A percentile compares a stretch with the other conserved stretches of the same genome.
These are phyloP conservation scores for Mallotus nudiflorus DNA, from an alignment of 345 rosid species.

Conservation along the genomic window DNA sequence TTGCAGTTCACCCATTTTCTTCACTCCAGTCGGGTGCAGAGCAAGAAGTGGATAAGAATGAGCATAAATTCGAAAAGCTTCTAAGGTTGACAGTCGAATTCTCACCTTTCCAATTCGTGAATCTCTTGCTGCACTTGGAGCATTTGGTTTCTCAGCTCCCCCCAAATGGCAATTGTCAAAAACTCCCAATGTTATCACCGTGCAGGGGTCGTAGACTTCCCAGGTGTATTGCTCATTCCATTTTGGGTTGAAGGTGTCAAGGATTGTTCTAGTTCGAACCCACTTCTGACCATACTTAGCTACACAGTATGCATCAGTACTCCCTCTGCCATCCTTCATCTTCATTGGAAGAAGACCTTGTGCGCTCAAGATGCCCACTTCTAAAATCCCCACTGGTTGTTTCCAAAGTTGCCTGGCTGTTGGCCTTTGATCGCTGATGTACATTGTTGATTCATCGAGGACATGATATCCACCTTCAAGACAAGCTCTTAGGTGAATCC, in stretches of 20 bases:
- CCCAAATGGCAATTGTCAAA: constrained; percentile 18
- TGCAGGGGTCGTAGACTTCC: constrained; percentile 23
- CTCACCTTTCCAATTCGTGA: constrained; percentile 17
- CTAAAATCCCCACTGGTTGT: constrained; percentile 16
- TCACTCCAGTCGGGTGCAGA: constrained; percentile 15
- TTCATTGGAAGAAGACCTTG: constrained; percentile 22
- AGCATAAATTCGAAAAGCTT: constrained; percentile 17
- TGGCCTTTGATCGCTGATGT: constrained; percentile 19
- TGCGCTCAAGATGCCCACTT: constrained; percentile 20
- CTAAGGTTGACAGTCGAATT: constrained; percentile 9
- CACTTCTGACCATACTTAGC: constrained; percentile 23
- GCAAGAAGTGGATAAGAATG: constrained; percentile 15
- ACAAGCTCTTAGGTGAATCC: constrained; percentile 76
- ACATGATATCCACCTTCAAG: constrained; percentile 97
- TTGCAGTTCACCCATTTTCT: constrained; percentile 22
- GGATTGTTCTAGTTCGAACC: constrained; percentile 16
- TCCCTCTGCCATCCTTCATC: constrained; percentile 14
- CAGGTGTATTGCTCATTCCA: constrained; percentile 23
- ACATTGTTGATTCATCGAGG: constrained; percentile 71
- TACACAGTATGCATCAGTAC: constrained; percentile 21
- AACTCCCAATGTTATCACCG: constrained; percentile 18
- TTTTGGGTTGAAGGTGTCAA: constrained; percentile 10
- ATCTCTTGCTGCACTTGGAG: constrained; percentile 12
- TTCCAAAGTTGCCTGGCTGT: constrained; percentile 18
- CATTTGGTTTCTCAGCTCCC: constrained; percentile 18